A percentile compares a stretch with the other conserved stretches of the same genome.
Evolutionary conservation across 305 asterid species (phyloP).

Genomic region (Nicotiana rustica): DNA sequence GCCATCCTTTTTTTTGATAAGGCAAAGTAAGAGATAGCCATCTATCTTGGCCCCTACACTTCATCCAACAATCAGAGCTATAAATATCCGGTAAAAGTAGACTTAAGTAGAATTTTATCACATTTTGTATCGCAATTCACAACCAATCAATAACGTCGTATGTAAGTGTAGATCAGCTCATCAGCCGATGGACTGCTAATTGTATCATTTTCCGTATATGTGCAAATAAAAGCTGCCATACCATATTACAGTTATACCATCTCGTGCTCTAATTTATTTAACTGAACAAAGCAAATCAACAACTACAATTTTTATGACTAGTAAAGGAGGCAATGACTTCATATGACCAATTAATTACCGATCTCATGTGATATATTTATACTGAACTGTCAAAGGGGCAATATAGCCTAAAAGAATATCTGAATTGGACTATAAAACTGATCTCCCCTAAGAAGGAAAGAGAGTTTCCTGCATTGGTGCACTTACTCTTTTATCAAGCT

Average conservation of each 20-base stretch:
- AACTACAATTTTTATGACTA: neutral
- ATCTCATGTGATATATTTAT: neutral
- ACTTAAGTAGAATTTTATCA: neutral
- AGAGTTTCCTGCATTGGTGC: constrained; percentile 1
- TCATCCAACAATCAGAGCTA: constrained; percentile 7
- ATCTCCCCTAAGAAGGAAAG: neutral
- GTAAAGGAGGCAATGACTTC: neutral
- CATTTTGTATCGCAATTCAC: neutral
- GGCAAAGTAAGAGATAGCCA: neutral
- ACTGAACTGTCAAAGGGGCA: neutral
- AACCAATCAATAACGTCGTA: neutral
- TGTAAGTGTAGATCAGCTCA: neutral
- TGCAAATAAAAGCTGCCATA: constrained; percentile 4
- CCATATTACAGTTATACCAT: neutral
- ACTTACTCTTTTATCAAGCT: neutral
- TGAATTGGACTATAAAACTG: neutral
- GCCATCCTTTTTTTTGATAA: neutral
- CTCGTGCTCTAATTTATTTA: constrained; percentile 2
- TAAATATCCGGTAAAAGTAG: neutral
- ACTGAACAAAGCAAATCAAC: neutral
- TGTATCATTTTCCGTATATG: constrained; percentile 4
- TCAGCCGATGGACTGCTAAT: neutral
- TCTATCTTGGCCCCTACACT: neutral
- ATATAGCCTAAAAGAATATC: neutral
- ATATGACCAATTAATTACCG: neutral